These are phyloP conservation scores for Schizosaccharomyces osmophilus DNA, from an alignment of 805 yeast genomes.

Conservation along the genomic window DNA sequence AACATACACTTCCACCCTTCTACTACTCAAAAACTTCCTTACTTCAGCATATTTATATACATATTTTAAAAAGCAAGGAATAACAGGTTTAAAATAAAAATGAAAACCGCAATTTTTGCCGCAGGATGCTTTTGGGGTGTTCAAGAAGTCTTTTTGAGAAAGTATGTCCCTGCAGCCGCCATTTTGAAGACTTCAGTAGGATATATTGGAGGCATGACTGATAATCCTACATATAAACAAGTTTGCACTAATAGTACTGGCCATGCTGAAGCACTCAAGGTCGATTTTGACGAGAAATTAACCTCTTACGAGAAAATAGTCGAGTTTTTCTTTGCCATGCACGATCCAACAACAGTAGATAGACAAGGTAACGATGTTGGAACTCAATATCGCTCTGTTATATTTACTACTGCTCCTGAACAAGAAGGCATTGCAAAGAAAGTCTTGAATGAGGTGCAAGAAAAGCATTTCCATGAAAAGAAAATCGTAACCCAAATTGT, in stretches of 20 bases:
- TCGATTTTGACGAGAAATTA: conserved; percentile 51
- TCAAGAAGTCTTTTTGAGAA: conserved; percentile 48
- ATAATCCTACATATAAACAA: conserved; percentile 34
- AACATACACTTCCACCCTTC: neutral
- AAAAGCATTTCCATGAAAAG: conserved; percentile 45
- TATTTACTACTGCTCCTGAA: conserved; percentile 35
- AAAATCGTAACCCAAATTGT: conserved; percentile 46
- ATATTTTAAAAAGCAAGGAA: neutral
- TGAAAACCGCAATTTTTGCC: conserved; percentile 9
- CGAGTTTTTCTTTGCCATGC: conserved; percentile 72
- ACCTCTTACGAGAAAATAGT: conserved; percentile 36
- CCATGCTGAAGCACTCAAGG: conserved; percentile 64
- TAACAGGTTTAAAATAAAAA: neutral
- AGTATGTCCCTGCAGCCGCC: conserved; percentile 36
- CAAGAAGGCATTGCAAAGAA: conserved; percentile 23
- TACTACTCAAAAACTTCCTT: neutral
- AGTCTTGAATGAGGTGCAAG: conserved; percentile 32
- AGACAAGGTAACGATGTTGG: conserved; percentile 77
- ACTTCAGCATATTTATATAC: neutral
- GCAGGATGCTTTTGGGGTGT: conserved; percentile 57
- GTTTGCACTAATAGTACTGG: conserved; percentile 62
- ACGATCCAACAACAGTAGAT: conserved; percentile 74
- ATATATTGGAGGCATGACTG: conserved; percentile 51
- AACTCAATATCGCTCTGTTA: conserved; percentile 70
- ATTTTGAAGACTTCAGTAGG: conserved; percentile 66